Percentiles rank a stretch among this genome's conserved stretches.
phyloP scores from a whole-genome alignment of 2,329 filamentous ascomycete genomes.

The Macrophomina pseudophaseolina region DNA sequence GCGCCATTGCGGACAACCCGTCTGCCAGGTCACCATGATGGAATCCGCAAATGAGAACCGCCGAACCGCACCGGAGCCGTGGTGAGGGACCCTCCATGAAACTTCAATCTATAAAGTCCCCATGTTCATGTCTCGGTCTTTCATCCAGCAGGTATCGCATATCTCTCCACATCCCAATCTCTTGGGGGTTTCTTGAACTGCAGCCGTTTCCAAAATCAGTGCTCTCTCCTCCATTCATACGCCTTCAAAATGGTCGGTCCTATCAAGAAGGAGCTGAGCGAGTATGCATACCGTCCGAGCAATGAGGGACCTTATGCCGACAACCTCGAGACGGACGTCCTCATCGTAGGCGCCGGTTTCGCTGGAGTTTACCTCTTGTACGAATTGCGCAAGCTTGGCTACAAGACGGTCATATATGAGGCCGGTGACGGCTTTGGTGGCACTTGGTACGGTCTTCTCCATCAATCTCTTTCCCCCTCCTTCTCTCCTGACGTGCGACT shows the following conservation, averaged over 20 bases:
- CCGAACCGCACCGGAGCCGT: not conserved
- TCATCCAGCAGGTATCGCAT: not conserved
- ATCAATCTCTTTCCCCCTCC: not conserved
- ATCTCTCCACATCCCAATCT: not conserved
- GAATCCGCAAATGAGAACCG: not conserved
- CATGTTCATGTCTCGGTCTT: not conserved
- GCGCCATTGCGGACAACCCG: not conserved
- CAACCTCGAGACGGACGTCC: slow-evolving; percentile 43
- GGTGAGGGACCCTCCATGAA: not conserved
- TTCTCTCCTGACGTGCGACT: not conserved
- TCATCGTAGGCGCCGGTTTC: slow-evolving; percentile 49
- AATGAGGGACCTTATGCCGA: slow-evolving; percentile 35
- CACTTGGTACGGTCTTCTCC: slow-evolving; percentile 37
- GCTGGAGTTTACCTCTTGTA: slow-evolving; percentile 51
- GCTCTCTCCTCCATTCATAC: not conserved
- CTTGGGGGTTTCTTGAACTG: not conserved
- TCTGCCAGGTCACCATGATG: not conserved
- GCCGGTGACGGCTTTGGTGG: slow-evolving; percentile 49
- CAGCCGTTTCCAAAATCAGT: not conserved
- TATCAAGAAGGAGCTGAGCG: slow-evolving; percentile 22
- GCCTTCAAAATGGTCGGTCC: slow-evolving; percentile 12
- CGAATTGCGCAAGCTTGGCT: slow-evolving; percentile 46
- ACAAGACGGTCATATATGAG: slow-evolving; percentile 48
- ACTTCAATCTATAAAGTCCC: not conserved
- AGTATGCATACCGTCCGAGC: slow-evolving; percentile 14